Percentiles rank a stretch among this genome's conserved stretches.
These are phyloP conservation scores for Pseudocercospora pini-densiflorae DNA, from an alignment of 2,329 filamentous ascomycete species.

Conservation along the genomic window DNA sequence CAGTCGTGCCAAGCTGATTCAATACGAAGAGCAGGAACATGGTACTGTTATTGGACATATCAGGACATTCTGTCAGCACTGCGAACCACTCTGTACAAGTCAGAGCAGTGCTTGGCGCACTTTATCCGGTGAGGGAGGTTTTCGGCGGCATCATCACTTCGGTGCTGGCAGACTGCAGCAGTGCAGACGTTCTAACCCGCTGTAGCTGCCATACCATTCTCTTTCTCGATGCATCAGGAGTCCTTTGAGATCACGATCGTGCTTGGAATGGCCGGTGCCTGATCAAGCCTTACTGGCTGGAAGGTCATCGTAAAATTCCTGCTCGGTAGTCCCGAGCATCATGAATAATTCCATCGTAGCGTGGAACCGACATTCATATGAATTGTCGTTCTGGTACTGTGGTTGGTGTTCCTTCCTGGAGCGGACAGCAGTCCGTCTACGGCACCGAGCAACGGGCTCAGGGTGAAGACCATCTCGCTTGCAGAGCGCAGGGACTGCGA, in stretches of 20 bases:
- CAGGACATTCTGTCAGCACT: not conserved
- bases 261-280: too few relatives aligned
- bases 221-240: too few relatives aligned
- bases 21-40: not conserved
- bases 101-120: too few relatives aligned
- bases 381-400: not conserved
- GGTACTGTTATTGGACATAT: too few relatives aligned
- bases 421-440: not conserved
- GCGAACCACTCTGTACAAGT: too few relatives aligned
- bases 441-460: not conserved
- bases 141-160: too few relatives aligned
- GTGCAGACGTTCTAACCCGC: too few relatives aligned
- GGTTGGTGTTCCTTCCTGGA: not conserved
- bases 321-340: not conserved
- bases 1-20: not conserved
- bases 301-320: not conserved
- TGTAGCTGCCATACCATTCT: too few relatives aligned
- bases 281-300: too few relatives aligned
- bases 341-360: not conserved
- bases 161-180: too few relatives aligned
- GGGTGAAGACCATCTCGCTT: constrained; percentile 2
- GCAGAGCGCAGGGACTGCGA: constrained; percentile 9
- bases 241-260: too few relatives aligned
- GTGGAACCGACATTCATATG: not conserved
- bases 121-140: too few relatives aligned